Base-by-base conservation (phyloP, 176 grass and related monocot species). In the Tillandsia fasciculata region DNA sequence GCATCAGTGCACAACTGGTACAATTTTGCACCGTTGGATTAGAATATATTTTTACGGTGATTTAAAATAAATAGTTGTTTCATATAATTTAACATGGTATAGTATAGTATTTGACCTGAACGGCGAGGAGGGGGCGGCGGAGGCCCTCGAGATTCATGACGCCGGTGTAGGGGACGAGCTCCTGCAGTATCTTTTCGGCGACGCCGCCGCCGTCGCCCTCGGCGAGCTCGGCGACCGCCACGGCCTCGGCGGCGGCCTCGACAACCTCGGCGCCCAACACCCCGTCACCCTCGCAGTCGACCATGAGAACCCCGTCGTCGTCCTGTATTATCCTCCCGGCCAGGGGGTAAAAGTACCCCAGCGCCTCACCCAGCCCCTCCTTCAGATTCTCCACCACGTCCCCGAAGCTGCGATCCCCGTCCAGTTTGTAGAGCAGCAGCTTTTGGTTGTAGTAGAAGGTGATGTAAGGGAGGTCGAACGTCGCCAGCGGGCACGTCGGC, bases 391-490 rank as follows among this genome's bases (percentile, higher is more conserved):
- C 81, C 51, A 85, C 78, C 11, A 61, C 76, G 47, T 90, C 89
- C 12, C 53, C 85, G 77, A 99, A 97, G 1, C 5, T 42, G 5
- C 7, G 33, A 48, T 64, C 56, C 50, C 47, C 81, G 27, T 71
- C 79, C 18, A 78, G 26, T 76, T 88, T 86, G 84, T 99, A 99
- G 10, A 99, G 79, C 17, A 99, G 74, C 10, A 99, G 82, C 79
- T 99, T 99, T 73, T 99, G 94, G 86, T 99, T 99, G 76, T 99
- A 99, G 80, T 99, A 99, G 89, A 99, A 99, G 42, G 94, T 99
- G 67, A 99, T 90, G 87, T 99, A 99, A 17, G 94, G 94, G 2
- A 93, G 79, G 72, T 99, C 94, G 69, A 99, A 99, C 42, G 94
- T 99, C 69, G 82, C 82, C 4, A 99, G 78, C 2, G 72, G 68